Evolutionary conservation across 139 green algal species (phyloP), one percentile per base, ranked within the genome.

Genomic region (Closterium sp.): DNA sequence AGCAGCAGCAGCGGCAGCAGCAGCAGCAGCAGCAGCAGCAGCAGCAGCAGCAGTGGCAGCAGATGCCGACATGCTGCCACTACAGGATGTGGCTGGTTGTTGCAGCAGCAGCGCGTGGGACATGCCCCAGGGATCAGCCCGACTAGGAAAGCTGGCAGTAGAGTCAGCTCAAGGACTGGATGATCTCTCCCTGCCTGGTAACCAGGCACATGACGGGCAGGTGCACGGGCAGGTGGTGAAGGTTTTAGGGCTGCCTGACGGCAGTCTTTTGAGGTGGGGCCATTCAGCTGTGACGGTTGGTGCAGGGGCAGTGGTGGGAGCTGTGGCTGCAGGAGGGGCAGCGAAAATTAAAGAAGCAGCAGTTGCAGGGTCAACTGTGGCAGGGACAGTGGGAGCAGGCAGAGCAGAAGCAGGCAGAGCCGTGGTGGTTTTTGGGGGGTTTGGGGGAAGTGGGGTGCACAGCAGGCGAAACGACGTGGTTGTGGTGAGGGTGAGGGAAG

Each of bases 391-490:
- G 0, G 55, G 25, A 76, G 55, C 55, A 76, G 55, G 4, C 16
- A 28, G 25, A 76, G 12, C 55, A 76, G 25, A 12, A 19, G 30
- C 69, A 31, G 76, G 32, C 3, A 55, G 84, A 33, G 89, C 76
- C 9, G 89, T 91, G 8, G 33, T 91, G 33, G 33, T 91, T 23
- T 91, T 91, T 91, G 88, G 88, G 8, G 88, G 88, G 8, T 91
- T 86, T 88, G 88, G 76, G 28, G 84, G 88, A 10, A 31, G n/a
- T 19, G 84, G 84, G 28, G 55, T 33, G 88, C 69, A 90, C 10
- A 23, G n/a, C 9, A 31, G 84, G n/a, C 84, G 30, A 16, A 88
- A 2, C 0, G 69, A 89, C 34, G 88, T 90, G 55, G 76, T 91
- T 84, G 76, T 90, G 88, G 84, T 91, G 7, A 89, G 19, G 9